Base-by-base conservation (phyloP, 1,139 yeast species). In the Debaryomyces singareniensis region DNA sequence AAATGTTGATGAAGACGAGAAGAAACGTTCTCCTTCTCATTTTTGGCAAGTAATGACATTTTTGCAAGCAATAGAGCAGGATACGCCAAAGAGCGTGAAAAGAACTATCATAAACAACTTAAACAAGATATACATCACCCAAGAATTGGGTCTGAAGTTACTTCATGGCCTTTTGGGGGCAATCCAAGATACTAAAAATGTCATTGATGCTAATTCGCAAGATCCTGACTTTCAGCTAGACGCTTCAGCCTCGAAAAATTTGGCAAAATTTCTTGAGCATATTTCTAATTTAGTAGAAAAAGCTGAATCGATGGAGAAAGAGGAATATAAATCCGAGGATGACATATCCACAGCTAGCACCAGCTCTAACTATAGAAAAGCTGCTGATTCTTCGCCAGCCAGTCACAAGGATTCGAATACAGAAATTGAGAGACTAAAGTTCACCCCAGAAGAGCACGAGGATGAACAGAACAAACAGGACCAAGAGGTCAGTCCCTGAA, bases 41-140 rank as follows among this genome's bases (percentile, higher is more conserved):
- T 51, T 78, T 5, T 68, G 68, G 45, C 75, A 82, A 39, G 75
- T 78, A 1, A 55, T 68, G 22, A 78, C 75, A 25, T 55, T 84
- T 20, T 47, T 84, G 29, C 68, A 67, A 28, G 65, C 65, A 4
- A 56, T 73, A 27, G 72, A 67, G 37, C 72, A 61, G 40, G 71
- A 65, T n/a, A 63, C 73, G 4, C 67, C 71, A 20, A 78, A 71
- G 41, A 62, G 54, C 9, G 69, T 72, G 24, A 73, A 75, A 38
- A 78, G 75, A 38, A 66, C 78, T 12, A 62, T 84, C 5, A 53
- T 82, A 12, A 58, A 61, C 13, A 69, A 71, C 31, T 55, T 84
- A 29, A 58, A 65, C 21, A 76, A 75, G 41, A 58, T 84, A 15
- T 46, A 36, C 27, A 40, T 66, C 4, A 45, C 56, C 2, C 61